phyloP scores from a whole-genome alignment of 2,329 filamentous ascomycete genomes.

The Alternaria gansuensis region DNA sequence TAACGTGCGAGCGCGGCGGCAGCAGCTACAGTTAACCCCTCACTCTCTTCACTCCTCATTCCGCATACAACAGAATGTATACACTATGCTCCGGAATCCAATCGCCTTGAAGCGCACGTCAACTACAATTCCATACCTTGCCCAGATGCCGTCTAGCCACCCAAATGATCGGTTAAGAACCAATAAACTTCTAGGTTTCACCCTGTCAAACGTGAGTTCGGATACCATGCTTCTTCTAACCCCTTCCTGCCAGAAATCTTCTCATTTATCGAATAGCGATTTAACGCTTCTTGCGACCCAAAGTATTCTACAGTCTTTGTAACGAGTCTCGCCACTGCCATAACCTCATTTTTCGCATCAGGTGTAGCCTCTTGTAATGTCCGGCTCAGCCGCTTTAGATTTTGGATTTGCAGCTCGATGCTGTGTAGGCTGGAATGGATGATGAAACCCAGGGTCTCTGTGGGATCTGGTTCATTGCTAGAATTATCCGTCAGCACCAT shows the following conservation, averaged over 20 bases:
- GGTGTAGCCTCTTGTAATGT: constrained; percentile 39
- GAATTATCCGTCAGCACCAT: neutral
- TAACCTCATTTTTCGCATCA: constrained; percentile 31
- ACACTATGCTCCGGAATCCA: neutral
- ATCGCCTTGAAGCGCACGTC: neutral
- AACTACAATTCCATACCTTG: neutral
- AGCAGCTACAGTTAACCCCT: neutral
- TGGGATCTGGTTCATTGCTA: constrained; percentile 27
- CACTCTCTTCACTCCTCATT: neutral
- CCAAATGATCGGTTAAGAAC: neutral
- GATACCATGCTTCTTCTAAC: constrained; percentile 29
- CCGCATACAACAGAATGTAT: neutral
- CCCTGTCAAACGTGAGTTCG: neutral
- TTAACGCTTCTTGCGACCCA: constrained; percentile 32
- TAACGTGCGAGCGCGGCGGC: neutral
- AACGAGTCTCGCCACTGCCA: constrained; percentile 27
- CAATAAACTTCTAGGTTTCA: neutral
- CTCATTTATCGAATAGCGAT: constrained; percentile 24
- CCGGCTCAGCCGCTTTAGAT: constrained; percentile 35
- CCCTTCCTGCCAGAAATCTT: constrained; percentile 32
- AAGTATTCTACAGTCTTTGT: constrained; percentile 34
- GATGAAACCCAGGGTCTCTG: constrained; percentile 30
- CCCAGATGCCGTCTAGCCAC: too few species aligned
- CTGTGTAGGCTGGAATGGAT: constrained; percentile 37
- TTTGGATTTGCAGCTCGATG: constrained; percentile 35